Evolutionary conservation across 83 land plant genomes (phyloP).

Genomic region (Diphasiastrum complanatum): DNA sequence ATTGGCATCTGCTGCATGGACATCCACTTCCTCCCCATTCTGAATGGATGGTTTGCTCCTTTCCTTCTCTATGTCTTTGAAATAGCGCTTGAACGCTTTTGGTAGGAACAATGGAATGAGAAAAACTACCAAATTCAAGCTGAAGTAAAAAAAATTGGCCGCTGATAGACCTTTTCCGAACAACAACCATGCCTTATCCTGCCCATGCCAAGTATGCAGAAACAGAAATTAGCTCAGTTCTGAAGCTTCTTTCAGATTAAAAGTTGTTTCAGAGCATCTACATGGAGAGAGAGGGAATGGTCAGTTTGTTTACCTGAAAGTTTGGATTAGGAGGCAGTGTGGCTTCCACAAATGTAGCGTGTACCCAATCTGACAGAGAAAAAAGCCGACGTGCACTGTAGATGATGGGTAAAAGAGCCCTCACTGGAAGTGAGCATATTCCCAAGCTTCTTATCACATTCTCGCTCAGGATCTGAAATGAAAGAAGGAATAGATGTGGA

Average conservation of each 20-base stretch:
- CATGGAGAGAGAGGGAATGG: not conserved
- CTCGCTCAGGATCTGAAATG: constrained; percentile 84
- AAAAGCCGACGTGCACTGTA: constrained; percentile 70
- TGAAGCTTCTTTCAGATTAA: not conserved
- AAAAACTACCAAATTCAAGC: constrained; percentile 53
- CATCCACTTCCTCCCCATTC: too few relatives aligned
- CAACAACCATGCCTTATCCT: constrained; percentile 75
- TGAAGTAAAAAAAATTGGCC: constrained; percentile 56
- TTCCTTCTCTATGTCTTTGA: constrained; percentile 24
- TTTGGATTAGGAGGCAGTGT: constrained; percentile 38
- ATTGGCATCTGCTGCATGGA: too few relatives aligned
- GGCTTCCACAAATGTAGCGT: constrained; percentile 33
- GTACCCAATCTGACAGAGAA: constrained; percentile 52
- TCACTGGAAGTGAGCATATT: constrained; percentile 74
- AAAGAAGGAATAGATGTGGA: constrained; percentile 79
- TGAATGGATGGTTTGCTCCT: too few relatives aligned
- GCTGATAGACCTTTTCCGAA: constrained; percentile 57
- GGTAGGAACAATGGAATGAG: constrained; percentile 76
- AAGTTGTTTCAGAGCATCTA: not conserved
- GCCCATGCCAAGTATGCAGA: too few relatives aligned
- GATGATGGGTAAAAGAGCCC: constrained; percentile 66
- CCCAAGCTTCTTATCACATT: constrained; percentile 60
- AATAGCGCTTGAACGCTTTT: constrained; percentile 68
- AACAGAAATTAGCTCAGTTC: not conserved
- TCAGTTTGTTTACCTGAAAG: constrained; percentile 13